These are phyloP conservation scores for Paralagenidium karlingii DNA, from an alignment of 352 stramenopile species.

Conservation along the genomic window DNA sequence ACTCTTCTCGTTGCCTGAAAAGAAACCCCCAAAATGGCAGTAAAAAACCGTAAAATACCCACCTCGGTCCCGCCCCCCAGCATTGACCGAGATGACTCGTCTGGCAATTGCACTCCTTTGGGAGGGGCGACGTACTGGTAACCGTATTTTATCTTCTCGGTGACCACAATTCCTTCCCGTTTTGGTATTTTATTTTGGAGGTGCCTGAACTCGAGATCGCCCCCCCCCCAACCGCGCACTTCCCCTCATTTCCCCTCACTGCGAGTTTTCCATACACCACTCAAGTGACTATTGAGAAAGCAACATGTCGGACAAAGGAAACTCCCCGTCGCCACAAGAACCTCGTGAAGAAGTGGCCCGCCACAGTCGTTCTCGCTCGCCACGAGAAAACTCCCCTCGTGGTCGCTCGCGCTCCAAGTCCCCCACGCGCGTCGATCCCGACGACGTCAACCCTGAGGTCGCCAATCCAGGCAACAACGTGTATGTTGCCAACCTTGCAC, in stretches of 20 bases:
- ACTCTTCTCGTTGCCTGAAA: background rate
- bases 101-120: background rate
- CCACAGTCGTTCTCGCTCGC: background rate
- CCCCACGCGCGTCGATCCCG: slow-evolving; percentile 7
- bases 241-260: slow-evolving; percentile 11
- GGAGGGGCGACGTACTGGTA: background rate
- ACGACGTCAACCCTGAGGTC: slow-evolving; percentile 5
- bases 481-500: slow-evolving; percentile 61
- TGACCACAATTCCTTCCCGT: slow-evolving; percentile 2
- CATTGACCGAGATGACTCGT: no score
- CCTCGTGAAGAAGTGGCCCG: background rate
- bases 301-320: slow-evolving; percentile 15
- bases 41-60: background rate
- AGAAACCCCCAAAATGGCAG: background rate
- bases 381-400: slow-evolving; percentile 3
- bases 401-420: slow-evolving; percentile 27
- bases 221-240: slow-evolving; percentile 7
- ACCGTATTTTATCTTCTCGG: background rate
- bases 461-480: slow-evolving; percentile 69
- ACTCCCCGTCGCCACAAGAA: slow-evolving; percentile 11
- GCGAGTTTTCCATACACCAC: background rate
- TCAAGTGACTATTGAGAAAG: slow-evolving; percentile 3
- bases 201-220: slow-evolving; percentile 1
- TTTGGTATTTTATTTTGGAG: slow-evolving; percentile 19
- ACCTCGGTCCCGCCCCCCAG: background rate